Evolutionary conservation across 371 early-diverging fungal species (phyloP).

Genomic region (Funneliformis caledonium): DNA sequence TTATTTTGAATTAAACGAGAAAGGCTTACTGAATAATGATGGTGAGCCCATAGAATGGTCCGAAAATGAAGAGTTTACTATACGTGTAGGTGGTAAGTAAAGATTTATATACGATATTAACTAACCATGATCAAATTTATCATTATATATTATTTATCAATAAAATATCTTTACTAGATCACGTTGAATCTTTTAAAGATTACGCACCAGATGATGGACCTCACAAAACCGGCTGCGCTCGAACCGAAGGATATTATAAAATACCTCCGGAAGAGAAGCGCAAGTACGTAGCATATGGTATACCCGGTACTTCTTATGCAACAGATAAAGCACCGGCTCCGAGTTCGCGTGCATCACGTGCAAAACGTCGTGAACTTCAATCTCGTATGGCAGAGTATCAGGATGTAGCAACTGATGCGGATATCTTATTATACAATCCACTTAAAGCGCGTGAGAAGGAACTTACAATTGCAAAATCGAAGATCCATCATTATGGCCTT

Average conservation of each 20-base stretch:
- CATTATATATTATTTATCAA: neutral
- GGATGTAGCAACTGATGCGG: slow-evolving; percentile 57
- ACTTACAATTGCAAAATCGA: slow-evolving; percentile 85
- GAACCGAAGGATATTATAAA: slow-evolving; percentile 75
- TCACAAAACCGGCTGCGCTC: slow-evolving; percentile 77
- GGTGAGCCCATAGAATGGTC: slow-evolving; percentile 1
- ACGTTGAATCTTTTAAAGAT: slow-evolving; percentile 9
- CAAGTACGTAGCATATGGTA: slow-evolving; percentile 61
- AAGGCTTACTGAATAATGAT: neutral
- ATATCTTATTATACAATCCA: slow-evolving; percentile 86
- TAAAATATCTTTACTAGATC: neutral
- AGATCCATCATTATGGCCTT: slow-evolving; percentile 97
- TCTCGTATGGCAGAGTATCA: slow-evolving; percentile 62
- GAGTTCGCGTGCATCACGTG: slow-evolving; percentile 61
- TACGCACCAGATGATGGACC: neutral
- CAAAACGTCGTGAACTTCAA: slow-evolving; percentile 67
- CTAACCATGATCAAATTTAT: neutral
- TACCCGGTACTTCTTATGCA: slow-evolving; percentile 29
- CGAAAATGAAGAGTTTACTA: neutral
- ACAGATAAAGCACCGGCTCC: slow-evolving; percentile 51
- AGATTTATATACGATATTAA: neutral
- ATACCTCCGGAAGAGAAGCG: slow-evolving; percentile 73
- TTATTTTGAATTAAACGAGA: neutral
- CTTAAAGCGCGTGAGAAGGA: slow-evolving; percentile 88
- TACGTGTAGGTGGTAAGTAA: slow-evolving; percentile 3